These are phyloP conservation scores for Chalciporus pseudorubinellus DNA, from an alignment of 768 basidiomycete species.

Conservation along the genomic window DNA sequence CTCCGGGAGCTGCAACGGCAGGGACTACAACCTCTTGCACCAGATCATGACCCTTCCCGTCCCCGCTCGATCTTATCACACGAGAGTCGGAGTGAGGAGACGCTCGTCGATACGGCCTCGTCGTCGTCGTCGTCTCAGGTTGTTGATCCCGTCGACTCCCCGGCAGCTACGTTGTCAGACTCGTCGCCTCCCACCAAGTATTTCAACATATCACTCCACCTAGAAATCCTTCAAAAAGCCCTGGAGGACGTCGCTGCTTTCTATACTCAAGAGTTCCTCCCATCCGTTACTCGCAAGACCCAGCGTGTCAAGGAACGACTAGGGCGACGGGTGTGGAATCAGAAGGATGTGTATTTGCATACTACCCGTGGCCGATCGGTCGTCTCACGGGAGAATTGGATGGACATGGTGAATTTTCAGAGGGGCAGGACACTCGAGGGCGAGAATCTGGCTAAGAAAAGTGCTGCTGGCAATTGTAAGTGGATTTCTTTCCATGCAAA, in stretches of 20 bases:
- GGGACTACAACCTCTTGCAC: constrained; percentile 22
- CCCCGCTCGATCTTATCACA: neutral
- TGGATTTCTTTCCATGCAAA: constrained; percentile 3
- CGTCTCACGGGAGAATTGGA: constrained; percentile 49
- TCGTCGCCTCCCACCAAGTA: constrained; percentile 25
- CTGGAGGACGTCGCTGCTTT: constrained; percentile 48
- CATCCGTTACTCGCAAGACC: constrained; percentile 47
- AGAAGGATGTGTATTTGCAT: constrained; percentile 54
- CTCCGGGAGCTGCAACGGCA: constrained; percentile 28
- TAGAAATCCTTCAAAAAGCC: constrained; percentile 55
- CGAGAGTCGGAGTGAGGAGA: too few species aligned
- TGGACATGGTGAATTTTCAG: constrained; percentile 47
- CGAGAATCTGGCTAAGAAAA: neutral
- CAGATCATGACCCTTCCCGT: constrained; percentile 19
- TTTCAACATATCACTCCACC: constrained; percentile 55
- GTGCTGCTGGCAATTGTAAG: constrained; percentile 17
- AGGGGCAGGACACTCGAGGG: neutral
- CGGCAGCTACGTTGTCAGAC: constrained; percentile 29
- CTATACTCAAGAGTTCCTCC: constrained; percentile 34
- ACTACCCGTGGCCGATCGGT: constrained; percentile 27
- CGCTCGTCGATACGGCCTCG: neutral
- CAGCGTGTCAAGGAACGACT: constrained; percentile 72
- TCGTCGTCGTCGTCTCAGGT: neutral
- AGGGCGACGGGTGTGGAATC: constrained; percentile 73
- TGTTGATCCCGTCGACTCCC: constrained; percentile 7